These are phyloP conservation scores for Pseudocercospora crystallina DNA, from an alignment of 2,329 filamentous ascomycete genomes.

Conservation along the genomic window DNA sequence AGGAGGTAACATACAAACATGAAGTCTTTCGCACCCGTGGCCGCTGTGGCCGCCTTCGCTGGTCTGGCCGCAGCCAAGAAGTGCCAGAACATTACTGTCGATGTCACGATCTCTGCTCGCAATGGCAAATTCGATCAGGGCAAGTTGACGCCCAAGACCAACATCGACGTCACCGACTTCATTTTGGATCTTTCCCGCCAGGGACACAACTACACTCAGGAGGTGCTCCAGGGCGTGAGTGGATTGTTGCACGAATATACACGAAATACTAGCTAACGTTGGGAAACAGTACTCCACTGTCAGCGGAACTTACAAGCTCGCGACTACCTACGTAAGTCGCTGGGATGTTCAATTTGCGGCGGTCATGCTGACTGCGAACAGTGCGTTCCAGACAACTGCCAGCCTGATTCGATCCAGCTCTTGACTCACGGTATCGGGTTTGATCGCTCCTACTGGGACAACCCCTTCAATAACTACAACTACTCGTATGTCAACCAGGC, in stretches of 20 bases:
- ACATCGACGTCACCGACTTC: constrained; percentile 60
- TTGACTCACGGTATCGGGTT: constrained; percentile 56
- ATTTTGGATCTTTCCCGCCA: constrained; percentile 51
- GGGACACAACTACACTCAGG: constrained; percentile 51
- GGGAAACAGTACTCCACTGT: constrained; percentile 48
- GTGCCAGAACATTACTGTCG: constrained; percentile 56
- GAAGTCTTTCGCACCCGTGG: constrained; percentile 26
- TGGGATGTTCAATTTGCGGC: too few species aligned
- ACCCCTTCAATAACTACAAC: constrained; percentile 55
- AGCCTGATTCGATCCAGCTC: constrained; percentile 46
- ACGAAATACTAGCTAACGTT: neutral
- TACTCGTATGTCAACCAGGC: constrained; percentile 63
- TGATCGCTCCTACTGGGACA: constrained; percentile 64
- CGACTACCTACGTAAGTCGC: constrained; percentile 51
- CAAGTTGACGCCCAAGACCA: constrained; percentile 43
- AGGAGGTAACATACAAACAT: constrained; percentile 14
- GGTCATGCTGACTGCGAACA: too few species aligned
- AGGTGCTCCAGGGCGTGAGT: constrained; percentile 46
- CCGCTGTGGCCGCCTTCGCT: constrained; percentile 23
- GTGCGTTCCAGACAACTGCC: constrained; percentile 54
- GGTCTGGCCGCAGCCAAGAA: constrained; percentile 30
- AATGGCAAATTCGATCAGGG: constrained; percentile 55
- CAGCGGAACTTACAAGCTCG: constrained; percentile 57
- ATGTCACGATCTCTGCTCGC: constrained; percentile 55
- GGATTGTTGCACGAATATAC: neutral